phyloP scores from a whole-genome alignment of 1,284 basidiomycete species.

The Sphagnurus paluster region DNA sequence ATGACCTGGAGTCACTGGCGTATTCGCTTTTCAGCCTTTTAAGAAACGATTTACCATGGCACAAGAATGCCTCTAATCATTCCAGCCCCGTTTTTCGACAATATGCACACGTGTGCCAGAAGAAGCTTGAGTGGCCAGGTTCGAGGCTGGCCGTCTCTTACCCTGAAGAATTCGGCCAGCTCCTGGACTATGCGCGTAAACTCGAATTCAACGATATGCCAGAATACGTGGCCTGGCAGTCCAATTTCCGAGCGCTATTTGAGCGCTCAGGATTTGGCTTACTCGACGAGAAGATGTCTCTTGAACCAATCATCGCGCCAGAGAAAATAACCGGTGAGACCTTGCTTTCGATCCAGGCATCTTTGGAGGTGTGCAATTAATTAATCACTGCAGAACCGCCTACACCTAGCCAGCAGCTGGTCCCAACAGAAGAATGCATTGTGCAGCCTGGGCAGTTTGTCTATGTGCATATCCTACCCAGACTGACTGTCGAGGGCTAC shows the following conservation, averaged over 20 bases:
- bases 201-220: not conserved
- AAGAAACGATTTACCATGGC: not conserved
- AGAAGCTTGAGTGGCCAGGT: not conserved
- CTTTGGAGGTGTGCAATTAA: not conserved
- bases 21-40: not conserved
- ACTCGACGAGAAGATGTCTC: not conserved
- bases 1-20: not conserved
- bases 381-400: not conserved
- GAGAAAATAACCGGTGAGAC: too few species aligned
- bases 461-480: not conserved
- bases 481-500: not conserved
- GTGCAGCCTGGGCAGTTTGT: not conserved
- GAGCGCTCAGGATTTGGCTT: not conserved
- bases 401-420: not conserved
- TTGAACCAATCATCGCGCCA: not conserved
- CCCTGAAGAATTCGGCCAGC: not conserved
- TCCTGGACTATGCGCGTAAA: not conserved
- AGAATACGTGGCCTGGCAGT: not conserved
- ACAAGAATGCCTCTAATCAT: not conserved
- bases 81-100: not conserved
- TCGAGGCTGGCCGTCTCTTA: not conserved
- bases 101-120: not conserved
- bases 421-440: not conserved
- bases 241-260: not conserved
- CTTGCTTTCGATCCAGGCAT: too few species aligned